Evolutionary conservation across 2,329 filamentous ascomycete genomes (phyloP), one percentile per base, ranked within the genome.

Genomic region (Mycosphaerelloides madeirae): DNA sequence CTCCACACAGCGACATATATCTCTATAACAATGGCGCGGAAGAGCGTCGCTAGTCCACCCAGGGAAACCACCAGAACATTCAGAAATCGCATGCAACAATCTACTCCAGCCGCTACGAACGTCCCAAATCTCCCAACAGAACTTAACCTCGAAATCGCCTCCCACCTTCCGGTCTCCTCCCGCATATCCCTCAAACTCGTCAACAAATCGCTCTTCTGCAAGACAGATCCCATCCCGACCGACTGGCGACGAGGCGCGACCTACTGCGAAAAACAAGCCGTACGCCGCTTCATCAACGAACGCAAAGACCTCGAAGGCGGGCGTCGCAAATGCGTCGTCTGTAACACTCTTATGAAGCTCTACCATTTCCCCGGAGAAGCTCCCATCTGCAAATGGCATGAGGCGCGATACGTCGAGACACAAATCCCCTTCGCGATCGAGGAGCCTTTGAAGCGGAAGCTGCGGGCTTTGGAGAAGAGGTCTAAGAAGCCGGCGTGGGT

Each of bases 141-240:
- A 33, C 42, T 65, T n/a, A 53, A 64, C 31, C 53, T 56, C 28
- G 43, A 55, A 16, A 60, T 71, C 34, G 49, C 56, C 32, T 53
- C 64, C 20, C 49, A 63, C 47, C 62, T 73, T 7, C 56, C 65
- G 5, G 54, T 56, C 1, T 66, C 69, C 31, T 62, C 56, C 19
- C 54, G 64, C 15, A 53, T 71, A 7, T 59, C 69, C 3, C 58
- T 71, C 8, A 67, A 67, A 34, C 62, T 71, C 32, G 59, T 62
- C 5, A 58, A 63, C 36, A 55, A 53, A 9, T 44, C 51, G 9
- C 48, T 70, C 22, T 62, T 65, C 52, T 47, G 52, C 33, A 43
- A 42, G 7, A 48, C 51, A 16, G 50, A 48, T 4, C 29, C 43
- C 1, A 52, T 56, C 9, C 35, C 47, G 3, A 31, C 15, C n/a